Conservation (phyloP, 805 yeast species). For the Suhomyces tanzawaensis region DNA sequence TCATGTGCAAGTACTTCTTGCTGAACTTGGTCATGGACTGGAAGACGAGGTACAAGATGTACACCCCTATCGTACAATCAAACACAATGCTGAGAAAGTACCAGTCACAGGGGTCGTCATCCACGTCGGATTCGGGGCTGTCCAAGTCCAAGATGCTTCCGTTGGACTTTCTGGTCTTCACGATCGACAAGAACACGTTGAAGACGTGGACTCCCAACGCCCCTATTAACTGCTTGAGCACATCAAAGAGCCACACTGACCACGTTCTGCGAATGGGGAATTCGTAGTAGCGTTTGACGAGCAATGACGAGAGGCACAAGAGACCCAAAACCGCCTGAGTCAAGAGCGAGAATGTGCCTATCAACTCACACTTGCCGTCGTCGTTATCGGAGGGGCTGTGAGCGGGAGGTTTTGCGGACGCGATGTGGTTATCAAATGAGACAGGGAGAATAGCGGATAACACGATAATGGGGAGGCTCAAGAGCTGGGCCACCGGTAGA, state of each 20-base stretch:
- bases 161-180: constrained; percentile 36
- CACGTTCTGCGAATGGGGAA: constrained; percentile 79
- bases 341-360: constrained; percentile 83
- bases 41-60: constrained; percentile 61
- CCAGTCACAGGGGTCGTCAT: constrained; percentile 83
- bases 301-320: constrained; percentile 68
- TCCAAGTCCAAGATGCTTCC: neutral
- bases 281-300: constrained; percentile 75
- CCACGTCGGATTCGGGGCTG: constrained; percentile 1
- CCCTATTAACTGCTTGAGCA: constrained; percentile 85
- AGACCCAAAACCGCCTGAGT: constrained; percentile 78
- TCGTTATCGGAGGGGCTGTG: constrained; percentile 11
- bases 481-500: constrained; percentile 6
- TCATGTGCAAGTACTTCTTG: constrained; percentile 39
- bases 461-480: constrained; percentile 6
- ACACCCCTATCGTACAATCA: constrained; percentile 94
- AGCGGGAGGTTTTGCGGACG: neutral
- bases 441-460: constrained; percentile 3
- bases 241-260: constrained; percentile 87
- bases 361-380: constrained; percentile 40
- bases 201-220: constrained; percentile 80
- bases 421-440: neutral
- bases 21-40: constrained; percentile 42
- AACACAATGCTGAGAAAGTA: constrained; percentile 83
- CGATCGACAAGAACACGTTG: constrained; percentile 68